Conservation (phyloP, 768 basidiomycete species). For the Suillus ampliporus region DNA sequence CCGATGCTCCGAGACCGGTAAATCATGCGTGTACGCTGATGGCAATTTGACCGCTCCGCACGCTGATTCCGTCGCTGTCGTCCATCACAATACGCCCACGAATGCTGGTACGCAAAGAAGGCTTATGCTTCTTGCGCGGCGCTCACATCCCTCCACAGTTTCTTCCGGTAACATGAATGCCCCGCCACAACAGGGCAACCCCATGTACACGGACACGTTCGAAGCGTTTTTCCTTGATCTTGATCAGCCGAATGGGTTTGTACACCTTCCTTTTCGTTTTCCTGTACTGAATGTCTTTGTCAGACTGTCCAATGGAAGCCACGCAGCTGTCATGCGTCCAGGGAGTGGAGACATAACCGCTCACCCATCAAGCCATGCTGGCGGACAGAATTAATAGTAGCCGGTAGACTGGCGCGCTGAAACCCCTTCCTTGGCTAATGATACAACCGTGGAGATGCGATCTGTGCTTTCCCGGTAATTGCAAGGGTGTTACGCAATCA, state of each 20-base stretch:
- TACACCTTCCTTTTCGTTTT: background rate
- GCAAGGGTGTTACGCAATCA: background rate
- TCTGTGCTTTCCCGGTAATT: background rate
- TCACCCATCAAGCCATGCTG: background rate
- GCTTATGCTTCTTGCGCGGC: background rate
- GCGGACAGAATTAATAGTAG: background rate
- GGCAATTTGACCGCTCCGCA: background rate
- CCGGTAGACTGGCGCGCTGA: background rate
- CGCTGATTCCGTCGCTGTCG: background rate
- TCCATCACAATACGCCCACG: background rate
- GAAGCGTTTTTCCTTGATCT: too few relatives aligned
- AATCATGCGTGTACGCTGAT: conserved; percentile 5
- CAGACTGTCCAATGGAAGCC: background rate
- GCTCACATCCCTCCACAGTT: background rate
- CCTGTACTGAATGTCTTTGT: background rate
- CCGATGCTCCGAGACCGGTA: conserved; percentile 1
- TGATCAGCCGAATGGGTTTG: background rate
- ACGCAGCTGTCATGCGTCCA: background rate
- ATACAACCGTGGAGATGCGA: background rate
- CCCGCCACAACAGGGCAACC: background rate
- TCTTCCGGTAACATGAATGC: background rate
- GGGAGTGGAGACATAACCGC: background rate
- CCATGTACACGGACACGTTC: background rate
- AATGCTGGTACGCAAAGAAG: background rate
- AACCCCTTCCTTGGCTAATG: background rate